Conservation (phyloP, 2,329 filamentous ascomycete species). For the Aureobasidium uvarum region DNA sequence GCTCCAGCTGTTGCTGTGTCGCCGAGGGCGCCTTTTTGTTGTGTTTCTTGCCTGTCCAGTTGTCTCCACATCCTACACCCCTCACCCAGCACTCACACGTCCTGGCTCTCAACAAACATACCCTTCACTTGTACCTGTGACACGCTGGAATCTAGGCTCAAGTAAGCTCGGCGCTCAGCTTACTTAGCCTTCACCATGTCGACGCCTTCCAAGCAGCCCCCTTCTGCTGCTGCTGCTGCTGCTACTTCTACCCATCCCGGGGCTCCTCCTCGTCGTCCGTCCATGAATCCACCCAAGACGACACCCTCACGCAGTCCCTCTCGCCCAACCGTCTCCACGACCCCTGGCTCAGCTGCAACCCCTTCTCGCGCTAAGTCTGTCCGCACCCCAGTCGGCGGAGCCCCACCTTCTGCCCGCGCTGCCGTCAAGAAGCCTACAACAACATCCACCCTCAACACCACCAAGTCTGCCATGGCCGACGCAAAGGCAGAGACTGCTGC, state of each 20-base stretch:
- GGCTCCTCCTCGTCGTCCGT: conserved; percentile 27
- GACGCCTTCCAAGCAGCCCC: conserved; percentile 27
- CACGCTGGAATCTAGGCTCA: conserved; percentile 13
- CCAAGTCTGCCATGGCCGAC: conserved; percentile 53
- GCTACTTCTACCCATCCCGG: conserved; percentile 15
- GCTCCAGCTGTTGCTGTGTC: neutral
- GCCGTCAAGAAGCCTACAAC: conserved; percentile 58
- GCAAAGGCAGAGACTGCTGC: conserved; percentile 76
- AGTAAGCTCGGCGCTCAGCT: conserved; percentile 23
- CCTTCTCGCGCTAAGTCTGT: conserved; percentile 57
- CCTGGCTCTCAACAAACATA: neutral
- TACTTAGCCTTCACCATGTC: conserved; percentile 28
- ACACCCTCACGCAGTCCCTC: conserved; percentile 27
- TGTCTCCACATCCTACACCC: neutral
- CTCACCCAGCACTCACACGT: neutral
- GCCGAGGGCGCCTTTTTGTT: conserved; percentile 12
- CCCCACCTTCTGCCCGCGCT: conserved; percentile 71
- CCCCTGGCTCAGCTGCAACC: conserved; percentile 20
- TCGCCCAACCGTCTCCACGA: conserved; percentile 15
- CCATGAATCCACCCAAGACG: conserved; percentile 25
- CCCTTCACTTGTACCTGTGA: conserved; percentile 17
- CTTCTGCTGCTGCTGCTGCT: conserved; percentile 25
- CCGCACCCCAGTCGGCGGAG: conserved; percentile 49
- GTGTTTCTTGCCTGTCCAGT: conserved; percentile 2
- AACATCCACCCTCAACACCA: conserved; percentile 25